phyloP scores from a whole-genome alignment of 1,284 basidiomycete genomes.

The Fomitopsis palustris region DNA sequence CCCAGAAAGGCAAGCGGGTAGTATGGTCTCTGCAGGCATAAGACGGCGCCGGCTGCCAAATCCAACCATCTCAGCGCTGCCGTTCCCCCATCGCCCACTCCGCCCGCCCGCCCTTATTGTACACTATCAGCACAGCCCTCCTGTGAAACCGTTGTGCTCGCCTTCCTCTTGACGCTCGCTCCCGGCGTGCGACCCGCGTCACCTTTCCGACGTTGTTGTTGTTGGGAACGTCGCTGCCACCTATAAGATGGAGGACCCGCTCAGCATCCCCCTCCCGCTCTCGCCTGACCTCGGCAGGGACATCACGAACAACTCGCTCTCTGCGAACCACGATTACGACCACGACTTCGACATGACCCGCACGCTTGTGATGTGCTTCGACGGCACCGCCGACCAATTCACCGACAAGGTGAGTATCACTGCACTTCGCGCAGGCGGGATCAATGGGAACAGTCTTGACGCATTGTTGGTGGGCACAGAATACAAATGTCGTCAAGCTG shows the following conservation, averaged over 20 bases:
- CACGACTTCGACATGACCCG: conserved; percentile 15
- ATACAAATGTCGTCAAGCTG: conserved; percentile 40
- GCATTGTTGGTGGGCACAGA: conserved; percentile 20
- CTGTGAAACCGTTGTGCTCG: neutral
- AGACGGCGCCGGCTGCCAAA: neutral
- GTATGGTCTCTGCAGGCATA: neutral
- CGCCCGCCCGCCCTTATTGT: neutral
- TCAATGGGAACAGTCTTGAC: neutral
- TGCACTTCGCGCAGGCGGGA: no score
- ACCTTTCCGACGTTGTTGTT: neutral
- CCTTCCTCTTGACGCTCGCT: neutral
- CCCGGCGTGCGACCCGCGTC: neutral
- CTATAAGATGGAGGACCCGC: conserved; percentile 1
- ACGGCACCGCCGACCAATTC: conserved; percentile 48
- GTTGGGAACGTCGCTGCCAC: neutral
- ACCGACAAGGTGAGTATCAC: conserved; percentile 33
- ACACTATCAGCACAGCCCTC: neutral
- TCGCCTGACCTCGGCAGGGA: neutral
- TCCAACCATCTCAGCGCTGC: neutral
- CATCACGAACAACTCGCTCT: neutral
- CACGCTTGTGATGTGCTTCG: conserved; percentile 49
- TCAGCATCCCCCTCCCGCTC: neutral
- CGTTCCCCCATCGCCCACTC: conserved; percentile 4
- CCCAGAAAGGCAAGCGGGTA: neutral
- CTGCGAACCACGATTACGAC: neutral